These are phyloP conservation scores for Hyaloscypha hepaticicola DNA, from an alignment of 495 filamentous ascomycete genomes.

Conservation along the genomic window DNA sequence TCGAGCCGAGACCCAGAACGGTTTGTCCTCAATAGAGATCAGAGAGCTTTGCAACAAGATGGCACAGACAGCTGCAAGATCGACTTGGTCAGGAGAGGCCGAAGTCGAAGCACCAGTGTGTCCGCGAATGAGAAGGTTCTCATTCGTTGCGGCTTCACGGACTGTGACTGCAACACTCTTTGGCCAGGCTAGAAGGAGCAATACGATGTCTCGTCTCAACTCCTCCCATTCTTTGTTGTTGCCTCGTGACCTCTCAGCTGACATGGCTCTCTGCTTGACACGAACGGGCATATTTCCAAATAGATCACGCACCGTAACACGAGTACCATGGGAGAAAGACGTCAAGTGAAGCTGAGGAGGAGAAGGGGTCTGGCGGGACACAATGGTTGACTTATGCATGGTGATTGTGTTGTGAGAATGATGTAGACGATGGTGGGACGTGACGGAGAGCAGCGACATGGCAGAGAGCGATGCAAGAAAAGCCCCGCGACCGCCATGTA, in stretches of 20 bases:
- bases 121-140: conserved; percentile 18
- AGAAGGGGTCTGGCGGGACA: conserved; percentile 68
- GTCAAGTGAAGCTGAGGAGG: conserved; percentile 57
- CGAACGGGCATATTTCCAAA: conserved; percentile 97
- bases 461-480: conserved; percentile 79
- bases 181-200: conserved; percentile 67
- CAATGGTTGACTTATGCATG: conserved; percentile 67
- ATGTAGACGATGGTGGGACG: conserved; percentile 68
- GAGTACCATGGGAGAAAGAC: conserved; percentile 67
- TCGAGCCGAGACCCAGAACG: conserved; percentile 65
- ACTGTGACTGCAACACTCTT: conserved; percentile 43
- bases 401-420: conserved; percentile 65
- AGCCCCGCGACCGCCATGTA: conserved; percentile 68
- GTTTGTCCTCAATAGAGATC: conserved; percentile 47
- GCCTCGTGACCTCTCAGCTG: conserved; percentile 40
- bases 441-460: conserved; percentile 74
- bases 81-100: conserved; percentile 9
- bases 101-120: background rate
- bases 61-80: conserved; percentile 42
- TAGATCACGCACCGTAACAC: conserved; percentile 77
- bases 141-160: conserved; percentile 37
- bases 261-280: conserved; percentile 72
- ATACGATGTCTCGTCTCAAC: conserved; percentile 57
- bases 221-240: conserved; percentile 61
- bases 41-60: conserved; percentile 66